Evolutionary conservation across 1,284 basidiomycete species (phyloP).

Genomic region (Ceratobasidium sp.): DNA sequence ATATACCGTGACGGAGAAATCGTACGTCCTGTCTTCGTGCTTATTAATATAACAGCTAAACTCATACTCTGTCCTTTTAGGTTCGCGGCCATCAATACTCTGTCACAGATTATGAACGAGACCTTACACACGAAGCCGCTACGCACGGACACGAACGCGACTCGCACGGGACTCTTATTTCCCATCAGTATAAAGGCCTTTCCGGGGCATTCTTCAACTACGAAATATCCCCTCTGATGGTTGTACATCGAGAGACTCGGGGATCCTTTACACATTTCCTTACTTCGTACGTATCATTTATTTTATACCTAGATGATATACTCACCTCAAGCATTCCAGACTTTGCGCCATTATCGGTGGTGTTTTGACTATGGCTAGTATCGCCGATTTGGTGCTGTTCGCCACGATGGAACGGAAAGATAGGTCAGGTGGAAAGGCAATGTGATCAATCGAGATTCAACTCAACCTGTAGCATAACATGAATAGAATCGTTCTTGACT

Average conservation of each 20-base stretch:
- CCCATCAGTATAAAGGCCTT: constrained; percentile 84
- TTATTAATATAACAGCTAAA: background rate
- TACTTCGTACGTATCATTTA: constrained; percentile 91
- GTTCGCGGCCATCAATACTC: constrained; percentile 93
- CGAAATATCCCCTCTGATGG: constrained; percentile 97
- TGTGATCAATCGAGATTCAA: too few relatives aligned
- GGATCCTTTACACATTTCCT: constrained; percentile 98
- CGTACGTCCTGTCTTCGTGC: constrained; percentile 62
- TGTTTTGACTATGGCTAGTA: too few relatives aligned
- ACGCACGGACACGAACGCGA: constrained; percentile 66
- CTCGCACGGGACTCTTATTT: constrained; percentile 79
- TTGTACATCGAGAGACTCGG: constrained; percentile 89
- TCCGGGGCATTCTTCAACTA: constrained; percentile 94
- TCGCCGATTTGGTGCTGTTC: too few relatives aligned
- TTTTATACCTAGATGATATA: too few relatives aligned
- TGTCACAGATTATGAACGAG: constrained; percentile 95
- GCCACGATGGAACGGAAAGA: too few relatives aligned
- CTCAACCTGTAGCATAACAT: too few relatives aligned
- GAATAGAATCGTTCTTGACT: too few relatives aligned
- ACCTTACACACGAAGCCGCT: constrained; percentile 77
- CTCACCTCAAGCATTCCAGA: too few relatives aligned
- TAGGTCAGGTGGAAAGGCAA: too few relatives aligned
- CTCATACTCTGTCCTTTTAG: constrained; percentile 56
- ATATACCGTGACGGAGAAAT: constrained; percentile 80
- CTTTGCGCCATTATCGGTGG: too few relatives aligned